Percentiles rank a stretch among this genome's conserved stretches.
These are phyloP conservation scores for Fusarium ramigenum DNA, from an alignment of 2,329 filamentous ascomycete species.

Conservation along the genomic window DNA sequence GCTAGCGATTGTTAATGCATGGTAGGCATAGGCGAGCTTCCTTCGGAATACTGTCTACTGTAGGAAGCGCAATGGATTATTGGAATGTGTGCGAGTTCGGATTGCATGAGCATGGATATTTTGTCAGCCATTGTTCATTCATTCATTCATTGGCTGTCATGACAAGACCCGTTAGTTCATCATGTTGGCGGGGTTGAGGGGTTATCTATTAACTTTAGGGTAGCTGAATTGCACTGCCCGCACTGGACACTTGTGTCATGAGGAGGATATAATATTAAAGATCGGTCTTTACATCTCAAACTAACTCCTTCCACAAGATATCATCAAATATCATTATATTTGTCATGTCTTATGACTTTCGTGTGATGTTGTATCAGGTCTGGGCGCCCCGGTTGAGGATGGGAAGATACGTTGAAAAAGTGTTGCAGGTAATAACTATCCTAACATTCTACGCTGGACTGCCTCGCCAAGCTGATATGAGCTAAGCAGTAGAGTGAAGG, in stretches of 20 bases:
- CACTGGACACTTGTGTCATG: not conserved
- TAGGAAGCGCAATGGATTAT: not conserved
- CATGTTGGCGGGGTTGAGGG: constrained; percentile 29
- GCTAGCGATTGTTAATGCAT: constrained; percentile 15
- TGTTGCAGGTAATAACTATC: not conserved
- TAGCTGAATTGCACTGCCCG: not conserved
- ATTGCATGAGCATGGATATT: not conserved
- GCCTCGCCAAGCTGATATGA: not conserved
- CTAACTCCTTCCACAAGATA: not conserved
- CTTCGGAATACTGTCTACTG: not conserved
- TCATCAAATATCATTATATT: not conserved
- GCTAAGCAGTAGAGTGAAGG: not conserved
- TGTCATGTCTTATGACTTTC: not conserved
- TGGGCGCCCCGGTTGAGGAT: not conserved
- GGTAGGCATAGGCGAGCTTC: not conserved
- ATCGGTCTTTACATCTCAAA: not conserved
- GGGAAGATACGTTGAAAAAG: not conserved
- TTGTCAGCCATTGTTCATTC: not conserved
- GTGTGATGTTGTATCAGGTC: not conserved
- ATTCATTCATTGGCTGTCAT: not conserved
- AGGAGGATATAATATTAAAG: not conserved
- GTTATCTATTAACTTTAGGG: not conserved
- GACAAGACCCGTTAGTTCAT: not conserved
- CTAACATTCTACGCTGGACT: not conserved
- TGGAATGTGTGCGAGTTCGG: not conserved